Conservation (phyloP, 2,329 filamentous ascomycete species). For the Pestalotiopsis sp. region DNA sequence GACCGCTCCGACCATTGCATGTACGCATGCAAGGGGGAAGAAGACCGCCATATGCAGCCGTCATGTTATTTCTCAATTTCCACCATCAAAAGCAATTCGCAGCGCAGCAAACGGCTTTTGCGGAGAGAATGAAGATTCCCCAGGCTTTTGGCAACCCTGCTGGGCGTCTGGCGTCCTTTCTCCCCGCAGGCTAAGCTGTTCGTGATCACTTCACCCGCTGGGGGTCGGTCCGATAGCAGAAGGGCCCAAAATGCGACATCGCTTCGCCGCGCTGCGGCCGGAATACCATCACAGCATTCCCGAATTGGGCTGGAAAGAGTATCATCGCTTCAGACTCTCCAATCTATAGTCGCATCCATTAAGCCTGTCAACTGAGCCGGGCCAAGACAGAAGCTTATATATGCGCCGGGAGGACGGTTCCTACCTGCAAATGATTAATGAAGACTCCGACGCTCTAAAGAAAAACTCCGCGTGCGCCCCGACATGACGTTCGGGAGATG, state of each 20-base stretch:
- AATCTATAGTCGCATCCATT: conserved; percentile 6
- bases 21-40: neutral
- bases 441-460: neutral
- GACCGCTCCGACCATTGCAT: neutral
- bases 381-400: no score
- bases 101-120: neutral
- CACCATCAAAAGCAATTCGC: neutral
- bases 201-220: conserved; percentile 11
- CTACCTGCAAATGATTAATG: no score
- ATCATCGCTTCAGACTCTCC: conserved; percentile 3
- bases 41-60: neutral
- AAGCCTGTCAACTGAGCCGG: conserved; percentile 2
- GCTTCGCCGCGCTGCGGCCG: neutral
- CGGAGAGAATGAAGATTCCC: conserved; percentile 8
- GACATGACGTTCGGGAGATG: neutral
- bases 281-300: neutral
- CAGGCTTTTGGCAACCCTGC: conserved; percentile 3
- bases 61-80: neutral
- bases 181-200: conserved; percentile 15
- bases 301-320: neutral
- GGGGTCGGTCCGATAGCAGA: conserved; percentile 14
- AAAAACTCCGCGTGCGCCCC: neutral
- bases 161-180: neutral
- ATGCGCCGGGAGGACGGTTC: no score
- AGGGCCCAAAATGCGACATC: conserved; percentile 5